A percentile compares a stretch with the other conserved stretches of the same genome.
Conservation (phyloP, 1,284 basidiomycete genomes). For the Ceratobasidium sp. region DNA sequence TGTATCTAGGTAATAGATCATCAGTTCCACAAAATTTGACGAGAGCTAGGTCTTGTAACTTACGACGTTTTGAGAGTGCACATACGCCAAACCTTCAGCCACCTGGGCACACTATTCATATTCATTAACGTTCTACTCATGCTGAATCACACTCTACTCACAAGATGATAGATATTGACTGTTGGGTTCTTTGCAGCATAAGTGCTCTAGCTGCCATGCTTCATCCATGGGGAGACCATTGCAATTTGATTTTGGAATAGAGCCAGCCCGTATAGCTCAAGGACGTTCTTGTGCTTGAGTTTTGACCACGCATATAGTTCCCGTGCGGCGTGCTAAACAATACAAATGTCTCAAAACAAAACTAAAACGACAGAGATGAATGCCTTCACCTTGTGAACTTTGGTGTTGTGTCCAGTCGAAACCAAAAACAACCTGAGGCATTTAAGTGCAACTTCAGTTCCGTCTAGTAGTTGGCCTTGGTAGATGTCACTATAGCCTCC, state of each 20-base stretch:
- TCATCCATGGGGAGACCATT: slow-evolving; percentile 33
- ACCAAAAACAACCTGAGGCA: neutral
- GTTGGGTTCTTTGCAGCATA: neutral
- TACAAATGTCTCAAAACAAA: neutral
- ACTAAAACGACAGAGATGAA: neutral
- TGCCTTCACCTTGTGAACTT: neutral
- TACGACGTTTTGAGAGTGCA: neutral
- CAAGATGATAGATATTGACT: neutral
- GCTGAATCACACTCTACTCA: neutral
- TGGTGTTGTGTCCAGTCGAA: neutral
- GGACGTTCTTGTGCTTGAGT: slow-evolving; percentile 4
- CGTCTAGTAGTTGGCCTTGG: neutral
- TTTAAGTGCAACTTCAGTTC: slow-evolving; percentile 6
- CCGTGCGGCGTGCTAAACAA: slow-evolving; percentile 18
- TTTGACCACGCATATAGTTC: slow-evolving; percentile 34
- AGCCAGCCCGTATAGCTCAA: slow-evolving; percentile 1
- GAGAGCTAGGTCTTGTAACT: no score
- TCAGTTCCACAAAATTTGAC: no score
- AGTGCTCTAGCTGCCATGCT: neutral
- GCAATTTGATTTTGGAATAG: slow-evolving; percentile 11
- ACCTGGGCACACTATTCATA: neutral
- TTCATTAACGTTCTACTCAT: neutral
- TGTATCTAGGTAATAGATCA: neutral
- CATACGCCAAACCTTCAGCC: neutral
- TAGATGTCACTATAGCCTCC: slow-evolving; percentile 17